Base-by-base conservation (phyloP, 352 stramenopile species). In the Globisporangium carolinianum region DNA sequence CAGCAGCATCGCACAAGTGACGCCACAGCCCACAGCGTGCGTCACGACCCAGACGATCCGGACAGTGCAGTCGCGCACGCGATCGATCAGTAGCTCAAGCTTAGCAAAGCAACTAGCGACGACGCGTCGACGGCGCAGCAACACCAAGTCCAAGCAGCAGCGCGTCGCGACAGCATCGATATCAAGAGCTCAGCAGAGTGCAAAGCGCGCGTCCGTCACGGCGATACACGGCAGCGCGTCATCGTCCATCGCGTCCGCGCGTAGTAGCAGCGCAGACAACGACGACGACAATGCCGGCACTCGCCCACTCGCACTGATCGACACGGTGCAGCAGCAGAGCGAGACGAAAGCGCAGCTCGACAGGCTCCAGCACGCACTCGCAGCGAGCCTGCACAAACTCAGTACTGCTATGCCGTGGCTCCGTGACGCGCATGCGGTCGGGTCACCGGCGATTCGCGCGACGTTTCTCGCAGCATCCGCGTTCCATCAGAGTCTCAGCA, bases 401-500 rank as follows among this genome's bases (percentile, higher is more conserved):
- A 58, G 55, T 11, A 52, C 62, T 15, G 52, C 35, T 18, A 41
- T 77, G 1, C 68, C 68, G 10, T 60, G 51, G 36, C 57, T 77
- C 36, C 46, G 62, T 1, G n/a, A 43, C 0, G 51, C 47, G 5
- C 36, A 51, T 9, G 48, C 24, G 15, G 5, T 18, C 0, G 42
- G 62, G 17, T 60, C 67, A 9, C 53, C 66, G 14, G 68, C 64
- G 14, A 67, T 79, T 42, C 58, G 62, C 57, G 69, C 73, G 6
- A 76, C 71, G 18, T 75, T 73, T 35, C 59, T 79, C 4, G 68
- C 71, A 6, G 71, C 73, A 3, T 55, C 65, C 1, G 57, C 71
- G n/a, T 83, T 76, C 38, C 60, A 79, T 6, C 60, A 75, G 35
- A 79, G 67, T 9, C 60, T 83, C 7, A 43, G 56, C 4, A 14